Conservation (phyloP, 2,329 filamentous ascomycete species). For the Neobulgaria alba region DNA sequence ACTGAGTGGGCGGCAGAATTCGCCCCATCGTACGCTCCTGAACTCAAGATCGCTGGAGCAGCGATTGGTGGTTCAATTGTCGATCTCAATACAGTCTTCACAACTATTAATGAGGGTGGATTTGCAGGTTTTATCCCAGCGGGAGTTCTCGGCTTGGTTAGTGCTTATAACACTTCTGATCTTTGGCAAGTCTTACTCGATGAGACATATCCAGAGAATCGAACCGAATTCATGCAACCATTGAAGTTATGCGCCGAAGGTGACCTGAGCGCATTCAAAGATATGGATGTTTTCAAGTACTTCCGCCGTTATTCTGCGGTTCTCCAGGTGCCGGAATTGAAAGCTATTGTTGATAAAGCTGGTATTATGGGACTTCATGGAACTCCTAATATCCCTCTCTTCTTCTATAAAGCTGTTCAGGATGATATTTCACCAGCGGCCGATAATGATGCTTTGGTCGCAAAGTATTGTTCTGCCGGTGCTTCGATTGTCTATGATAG, state of each 20-base stretch:
- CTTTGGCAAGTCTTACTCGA: not conserved
- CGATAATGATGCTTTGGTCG: conserved; percentile 2
- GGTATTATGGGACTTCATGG: conserved; percentile 4
- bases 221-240: conserved; percentile 1
- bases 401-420: conserved; percentile 3
- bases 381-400: conserved; percentile 2
- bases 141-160: conserved; percentile 3
- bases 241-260: not conserved
- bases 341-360: conserved; percentile 2
- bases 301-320: not conserved
- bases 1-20: conserved; percentile 45
- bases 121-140: conserved; percentile 2
- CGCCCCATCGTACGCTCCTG: conserved; percentile 26
- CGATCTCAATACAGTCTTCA: conserved; percentile 3
- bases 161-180: conserved; percentile 1
- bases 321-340: not conserved
- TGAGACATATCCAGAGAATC: not conserved
- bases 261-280: not conserved
- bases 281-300: not conserved
- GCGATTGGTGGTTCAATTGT: conserved; percentile 2
- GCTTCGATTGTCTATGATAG: conserved; percentile 3
- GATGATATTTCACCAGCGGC: conserved; percentile 1
- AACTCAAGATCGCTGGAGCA: conserved; percentile 3
- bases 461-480: not conserved
- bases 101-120: conserved; percentile 1